These are phyloP conservation scores for Zalaria obscura DNA, from an alignment of 2,329 filamentous ascomycete genomes.

Conservation along the genomic window DNA sequence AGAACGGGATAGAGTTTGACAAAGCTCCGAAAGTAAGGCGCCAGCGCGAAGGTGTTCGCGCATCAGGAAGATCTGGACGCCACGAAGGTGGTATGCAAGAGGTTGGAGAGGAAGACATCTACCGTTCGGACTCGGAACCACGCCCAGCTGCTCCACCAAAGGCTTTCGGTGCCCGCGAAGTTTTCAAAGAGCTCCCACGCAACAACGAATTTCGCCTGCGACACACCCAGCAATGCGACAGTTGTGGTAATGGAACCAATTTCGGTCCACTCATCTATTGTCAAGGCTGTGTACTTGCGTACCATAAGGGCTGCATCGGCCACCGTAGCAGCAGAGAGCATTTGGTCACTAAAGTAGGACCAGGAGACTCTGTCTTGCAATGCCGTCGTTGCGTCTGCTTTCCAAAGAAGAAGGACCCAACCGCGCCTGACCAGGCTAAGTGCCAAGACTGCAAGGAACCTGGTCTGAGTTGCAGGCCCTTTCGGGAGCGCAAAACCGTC, in stretches of 20 bases:
- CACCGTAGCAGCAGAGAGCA: slow-evolving; percentile 64
- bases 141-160: slow-evolving; percentile 32
- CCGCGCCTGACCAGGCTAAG: slow-evolving; percentile 53
- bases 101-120: slow-evolving; percentile 42
- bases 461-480: slow-evolving; percentile 60
- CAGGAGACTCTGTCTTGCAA: slow-evolving; percentile 71
- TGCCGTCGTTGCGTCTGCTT: slow-evolving; percentile 71
- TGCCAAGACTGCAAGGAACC: slow-evolving; percentile 56
- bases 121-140: slow-evolving; percentile 27
- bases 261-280: slow-evolving; percentile 69
- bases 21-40: slow-evolving; percentile 6
- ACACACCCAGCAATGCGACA: slow-evolving; percentile 59
- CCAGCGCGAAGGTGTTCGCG: slow-evolving; percentile 17
- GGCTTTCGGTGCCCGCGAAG: slow-evolving; percentile 50
- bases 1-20: slow-evolving; percentile 6
- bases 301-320: slow-evolving; percentile 74
- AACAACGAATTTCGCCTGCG: slow-evolving; percentile 53
- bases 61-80: slow-evolving; percentile 32
- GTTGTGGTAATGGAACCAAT: slow-evolving; percentile 47
- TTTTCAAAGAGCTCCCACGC: slow-evolving; percentile 49
- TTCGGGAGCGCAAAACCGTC: slow-evolving; percentile 57
- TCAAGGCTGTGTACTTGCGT: slow-evolving; percentile 76
- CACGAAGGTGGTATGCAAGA: slow-evolving; percentile 37
- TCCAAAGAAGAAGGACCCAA: slow-evolving; percentile 51
- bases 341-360: slow-evolving; percentile 68